Evolutionary conservation across 169 alveolate species (phyloP), one percentile per base, ranked within the genome.

Genomic region (Plasmodium gonderi): DNA sequence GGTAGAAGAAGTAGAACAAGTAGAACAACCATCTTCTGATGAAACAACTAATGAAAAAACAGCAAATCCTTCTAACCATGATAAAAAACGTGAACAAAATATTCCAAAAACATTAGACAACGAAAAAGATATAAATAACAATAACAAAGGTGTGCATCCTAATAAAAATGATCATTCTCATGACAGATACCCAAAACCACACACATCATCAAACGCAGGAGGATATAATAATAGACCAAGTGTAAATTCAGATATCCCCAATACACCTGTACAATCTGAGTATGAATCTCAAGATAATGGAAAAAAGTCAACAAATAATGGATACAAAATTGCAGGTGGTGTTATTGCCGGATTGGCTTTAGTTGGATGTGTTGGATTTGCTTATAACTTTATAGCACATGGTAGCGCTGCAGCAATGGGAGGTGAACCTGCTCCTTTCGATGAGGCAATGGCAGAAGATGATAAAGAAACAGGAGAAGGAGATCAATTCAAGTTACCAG

Each of bases 261-360:
- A 20, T 0, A 6, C 0, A 23, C 12, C 40, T 36, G 14, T 14
- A 12, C 12, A 20, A 60, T 60, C 72, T 14, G 72, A 60, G 26
- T 31, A 79, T 40, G 78, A 79, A 14, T 14, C 31, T 33, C 14
- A 74, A 36, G 47, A 51, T 54, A 77, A 87, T 8, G 42, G 40
- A 12, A 75, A 75, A 54, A 11, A 23, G 45, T 26, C 23, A 51
- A 31, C 74, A 49, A 76, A 87, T 42, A 87, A 74, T 17, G 80
- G 72, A 42, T 74, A 87, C 68, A 87, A 87, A 87, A 87, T 87
- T 74, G 93, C 93, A 40, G 93, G 93, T 17, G 93, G 93, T 26
- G 72, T 87, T 17, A 42, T 77, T 87, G 93, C 81, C 5, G 93
- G 93, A 26, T 51, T 77, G 31, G 93, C 93, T 8, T 31, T 87